Conservation (phyloP, 768 basidiomycete genomes). For the Suillus luteus region DNA sequence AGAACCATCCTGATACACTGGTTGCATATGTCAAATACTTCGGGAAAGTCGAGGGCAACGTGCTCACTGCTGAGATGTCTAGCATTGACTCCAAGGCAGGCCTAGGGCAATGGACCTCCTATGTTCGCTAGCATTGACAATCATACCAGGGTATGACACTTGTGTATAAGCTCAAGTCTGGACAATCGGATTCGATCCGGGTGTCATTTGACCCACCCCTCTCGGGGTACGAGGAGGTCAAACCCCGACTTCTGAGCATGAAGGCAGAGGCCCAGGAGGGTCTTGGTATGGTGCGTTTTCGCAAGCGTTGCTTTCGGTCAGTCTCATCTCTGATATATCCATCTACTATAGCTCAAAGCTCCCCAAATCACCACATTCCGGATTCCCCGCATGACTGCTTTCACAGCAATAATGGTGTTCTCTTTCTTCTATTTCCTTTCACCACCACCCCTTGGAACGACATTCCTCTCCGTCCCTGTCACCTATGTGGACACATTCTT, state of each 20-base stretch:
- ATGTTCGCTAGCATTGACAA: background rate
- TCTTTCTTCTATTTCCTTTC: conserved; percentile 21
- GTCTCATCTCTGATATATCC: background rate
- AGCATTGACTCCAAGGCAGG: conserved; percentile 65
- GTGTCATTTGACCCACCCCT: conserved; percentile 74
- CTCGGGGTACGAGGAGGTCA: conserved; percentile 76
- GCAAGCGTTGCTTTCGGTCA: background rate
- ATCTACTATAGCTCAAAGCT: conserved; percentile 49
- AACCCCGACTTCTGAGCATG: conserved; percentile 78
- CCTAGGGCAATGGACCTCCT: background rate
- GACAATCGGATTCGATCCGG: conserved; percentile 45
- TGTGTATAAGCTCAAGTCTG: conserved; percentile 56
- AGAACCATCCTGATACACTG: conserved; percentile 62
- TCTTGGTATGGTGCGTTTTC: conserved; percentile 67
- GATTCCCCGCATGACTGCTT: conserved; percentile 41
- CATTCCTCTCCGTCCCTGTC: conserved; percentile 18
- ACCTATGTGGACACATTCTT: conserved; percentile 19
- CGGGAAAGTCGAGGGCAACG: conserved; percentile 50
- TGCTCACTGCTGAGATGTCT: conserved; percentile 67
- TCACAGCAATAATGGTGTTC: conserved; percentile 25
- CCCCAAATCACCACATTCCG: conserved; percentile 63
- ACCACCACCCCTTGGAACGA: conserved; percentile 15
- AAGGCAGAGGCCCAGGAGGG: conserved; percentile 78
- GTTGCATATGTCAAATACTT: conserved; percentile 60
- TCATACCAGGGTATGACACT: conserved; percentile 65